Evolutionary conservation across 2,329 filamentous ascomycete genomes (phyloP), one percentile per base, ranked within the genome.

Genomic region (Sporothrix inflata): DNA sequence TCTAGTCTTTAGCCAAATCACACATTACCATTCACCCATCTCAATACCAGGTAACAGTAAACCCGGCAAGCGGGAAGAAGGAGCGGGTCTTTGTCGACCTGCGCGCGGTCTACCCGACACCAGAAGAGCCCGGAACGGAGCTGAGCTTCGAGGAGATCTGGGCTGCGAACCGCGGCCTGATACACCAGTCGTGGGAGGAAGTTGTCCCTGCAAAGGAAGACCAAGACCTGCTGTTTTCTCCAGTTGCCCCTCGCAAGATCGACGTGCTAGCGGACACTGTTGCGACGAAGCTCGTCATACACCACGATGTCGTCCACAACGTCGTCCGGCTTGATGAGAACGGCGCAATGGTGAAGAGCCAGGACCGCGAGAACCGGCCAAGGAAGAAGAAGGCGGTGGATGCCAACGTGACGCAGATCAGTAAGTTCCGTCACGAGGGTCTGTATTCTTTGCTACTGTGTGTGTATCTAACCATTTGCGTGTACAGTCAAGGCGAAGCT

Each of bases 71-170:
- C 70, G 94, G 94, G 72, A 93, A 92, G 82, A 89, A 89, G 78
- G 95, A 98, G 81, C 90, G 92, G 75, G 92, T 98, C 40, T 95
- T 93, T 82, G 94, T 97, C 79, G 90, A 97, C 78, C 85, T 98
- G 69, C 90, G 94, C 79, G 89, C 90, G 42, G 87, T 98, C 45
- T 98, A 98, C 78, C 94, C 94, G 9, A 91, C 91, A 51, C 88
- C 89, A 27, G 88, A 91, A 61, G 87, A 92, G 73, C 86, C 89
- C 1, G 89, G 88, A 3, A 89, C 89, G 42, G 95, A 98, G 81
- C 87, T 92, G 74, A 95, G 93, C 78, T 97, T 98, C 78, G 96
- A 99, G 79, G 96, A 99, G 82, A 83, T 99, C 27, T 90, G 94
- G 82, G 95, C 95, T 40, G 87, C 86, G 55, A 89, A 89, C 75